phyloP scores from a whole-genome alignment of 2,329 filamentous ascomycete genomes.

The Fusarium continuum region DNA sequence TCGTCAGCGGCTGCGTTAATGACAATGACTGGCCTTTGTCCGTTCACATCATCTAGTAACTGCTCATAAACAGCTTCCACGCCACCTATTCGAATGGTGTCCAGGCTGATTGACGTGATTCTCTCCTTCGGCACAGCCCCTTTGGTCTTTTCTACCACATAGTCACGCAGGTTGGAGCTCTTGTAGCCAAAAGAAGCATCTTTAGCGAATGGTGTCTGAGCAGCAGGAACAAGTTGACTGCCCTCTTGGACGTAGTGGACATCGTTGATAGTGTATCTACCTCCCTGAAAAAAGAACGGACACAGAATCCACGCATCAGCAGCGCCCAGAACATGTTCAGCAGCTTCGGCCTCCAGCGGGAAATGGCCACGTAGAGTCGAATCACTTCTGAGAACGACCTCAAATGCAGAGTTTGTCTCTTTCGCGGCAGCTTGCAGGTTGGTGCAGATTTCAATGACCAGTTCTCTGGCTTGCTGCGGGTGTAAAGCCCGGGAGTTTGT shows the following conservation, averaged over 20 bases:
- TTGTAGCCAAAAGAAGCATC: slow-evolving; percentile 67
- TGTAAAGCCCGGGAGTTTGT: slow-evolving; percentile 57
- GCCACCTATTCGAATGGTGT: slow-evolving; percentile 59
- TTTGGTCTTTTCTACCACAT: slow-evolving; percentile 63
- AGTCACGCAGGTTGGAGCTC: slow-evolving; percentile 57
- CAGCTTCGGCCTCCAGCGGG: slow-evolving; percentile 63
- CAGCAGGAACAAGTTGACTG: slow-evolving; percentile 52
- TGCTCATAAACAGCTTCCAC: slow-evolving; percentile 52
- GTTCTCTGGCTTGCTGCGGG: slow-evolving; percentile 54
- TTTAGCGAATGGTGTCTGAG: slow-evolving; percentile 63
- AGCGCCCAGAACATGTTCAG: slow-evolving; percentile 57
- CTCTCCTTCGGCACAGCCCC: slow-evolving; percentile 51
- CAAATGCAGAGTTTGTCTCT: slow-evolving; percentile 53
- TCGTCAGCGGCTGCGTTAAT: slow-evolving; percentile 63
- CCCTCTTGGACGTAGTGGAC: slow-evolving; percentile 67
- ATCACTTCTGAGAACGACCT: slow-evolving; percentile 66
- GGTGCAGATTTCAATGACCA: slow-evolving; percentile 61
- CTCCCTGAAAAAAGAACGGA: slow-evolving; percentile 68
- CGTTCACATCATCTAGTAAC: slow-evolving; percentile 26
- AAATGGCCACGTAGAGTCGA: slow-evolving; percentile 67
- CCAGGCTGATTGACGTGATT: slow-evolving; percentile 55
- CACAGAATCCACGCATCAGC: slow-evolving; percentile 64
- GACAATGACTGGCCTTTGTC: slow-evolving; percentile 49
- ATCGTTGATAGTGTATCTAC: slow-evolving; percentile 64
- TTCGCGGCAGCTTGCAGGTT: slow-evolving; percentile 58